Conservation (phyloP, 1,284 basidiomycete species). For the Leccinum griseonigrum region DNA sequence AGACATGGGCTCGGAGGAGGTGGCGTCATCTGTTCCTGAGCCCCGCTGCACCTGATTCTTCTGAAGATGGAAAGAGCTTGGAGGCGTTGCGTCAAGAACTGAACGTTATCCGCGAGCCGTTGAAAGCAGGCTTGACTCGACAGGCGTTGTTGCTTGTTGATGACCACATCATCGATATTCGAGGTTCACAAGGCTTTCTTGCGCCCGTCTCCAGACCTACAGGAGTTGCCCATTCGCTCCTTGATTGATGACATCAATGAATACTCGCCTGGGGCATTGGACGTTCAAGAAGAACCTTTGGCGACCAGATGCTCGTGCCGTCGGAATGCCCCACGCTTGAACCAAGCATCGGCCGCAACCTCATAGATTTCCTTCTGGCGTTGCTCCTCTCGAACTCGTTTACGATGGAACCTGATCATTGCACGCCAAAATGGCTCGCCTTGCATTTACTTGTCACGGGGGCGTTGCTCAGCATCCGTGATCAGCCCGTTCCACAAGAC, state of each 20-base stretch:
- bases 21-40: constrained; percentile 19
- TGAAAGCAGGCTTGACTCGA: constrained; percentile 63
- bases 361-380: constrained; percentile 66
- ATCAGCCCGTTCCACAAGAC: constrained; percentile 57
- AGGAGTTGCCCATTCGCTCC: constrained; percentile 58
- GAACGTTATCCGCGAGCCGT: constrained; percentile 61
- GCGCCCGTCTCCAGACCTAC: constrained; percentile 56
- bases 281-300: constrained; percentile 69
- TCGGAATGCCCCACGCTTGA: constrained; percentile 67
- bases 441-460: constrained; percentile 55
- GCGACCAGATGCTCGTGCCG: constrained; percentile 80
- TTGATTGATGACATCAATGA: constrained; percentile 72
- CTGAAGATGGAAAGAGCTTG: constrained; percentile 44
- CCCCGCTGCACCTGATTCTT: constrained; percentile 9
- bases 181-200: constrained; percentile 84
- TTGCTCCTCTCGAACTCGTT: constrained; percentile 59
- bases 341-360: constrained; percentile 46
- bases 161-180: constrained; percentile 82
- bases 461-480: constrained; percentile 72
- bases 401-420: constrained; percentile 48
- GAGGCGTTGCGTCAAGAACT: constrained; percentile 68
- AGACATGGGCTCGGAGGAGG: constrained; percentile 29
- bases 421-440: constrained; percentile 80
- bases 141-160: constrained; percentile 82
- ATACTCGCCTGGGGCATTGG: constrained; percentile 64